A percentile compares a stretch with the other conserved stretches of the same genome.
These are phyloP conservation scores for Mycena leptocephala DNA, from an alignment of 768 basidiomycete species.

Conservation along the genomic window DNA sequence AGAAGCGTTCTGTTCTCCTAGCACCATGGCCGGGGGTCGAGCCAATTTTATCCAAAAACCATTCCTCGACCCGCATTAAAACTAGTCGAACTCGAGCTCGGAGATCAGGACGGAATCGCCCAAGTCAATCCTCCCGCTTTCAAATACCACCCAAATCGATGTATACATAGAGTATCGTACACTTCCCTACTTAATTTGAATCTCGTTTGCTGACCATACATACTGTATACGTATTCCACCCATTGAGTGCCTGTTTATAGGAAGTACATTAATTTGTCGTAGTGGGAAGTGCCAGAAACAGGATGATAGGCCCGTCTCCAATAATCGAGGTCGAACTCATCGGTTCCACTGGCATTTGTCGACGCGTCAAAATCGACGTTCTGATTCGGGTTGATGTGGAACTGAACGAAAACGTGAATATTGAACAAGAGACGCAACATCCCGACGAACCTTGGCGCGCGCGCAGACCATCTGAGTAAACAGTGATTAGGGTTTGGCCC, in stretches of 20 bases:
- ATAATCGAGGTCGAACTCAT: slow-evolving; percentile 1
- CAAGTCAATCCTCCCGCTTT: background rate
- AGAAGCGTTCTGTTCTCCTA: background rate
- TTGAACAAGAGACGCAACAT: background rate
- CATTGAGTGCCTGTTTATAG: background rate
- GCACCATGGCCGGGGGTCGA: background rate
- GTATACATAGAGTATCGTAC: no score
- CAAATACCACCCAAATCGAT: background rate
- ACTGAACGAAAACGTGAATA: background rate
- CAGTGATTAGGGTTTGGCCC: background rate
- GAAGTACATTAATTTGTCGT: slow-evolving; percentile 26
- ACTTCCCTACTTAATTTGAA: no score
- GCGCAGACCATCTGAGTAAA: slow-evolving; percentile 39
- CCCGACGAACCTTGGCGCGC: slow-evolving; percentile 13
- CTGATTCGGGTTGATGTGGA: slow-evolving; percentile 16
- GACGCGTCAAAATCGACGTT: slow-evolving; percentile 7
- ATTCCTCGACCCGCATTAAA: background rate
- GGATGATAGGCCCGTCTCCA: slow-evolving; percentile 18
- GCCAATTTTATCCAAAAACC: background rate
- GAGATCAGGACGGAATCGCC: background rate
- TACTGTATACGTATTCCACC: no score
- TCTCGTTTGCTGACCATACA: background rate
- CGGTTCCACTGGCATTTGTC: slow-evolving; percentile 18
- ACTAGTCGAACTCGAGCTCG: background rate
- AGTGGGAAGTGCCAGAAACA: background rate